phyloP scores from a whole-genome alignment of 495 filamentous ascomycete genomes.

The Friedmanniomyces endolithicus region DNA sequence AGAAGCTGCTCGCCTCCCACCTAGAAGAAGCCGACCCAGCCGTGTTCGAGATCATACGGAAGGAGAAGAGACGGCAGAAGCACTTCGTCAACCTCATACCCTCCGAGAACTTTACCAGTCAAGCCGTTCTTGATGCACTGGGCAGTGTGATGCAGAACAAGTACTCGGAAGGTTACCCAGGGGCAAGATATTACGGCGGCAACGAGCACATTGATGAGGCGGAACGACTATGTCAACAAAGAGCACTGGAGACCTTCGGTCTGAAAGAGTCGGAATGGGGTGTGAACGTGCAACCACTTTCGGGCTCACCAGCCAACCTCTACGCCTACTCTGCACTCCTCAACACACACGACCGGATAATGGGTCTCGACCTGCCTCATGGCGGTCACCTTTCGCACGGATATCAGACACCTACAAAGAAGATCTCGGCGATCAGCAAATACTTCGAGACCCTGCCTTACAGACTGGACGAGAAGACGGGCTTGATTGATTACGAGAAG shows the following conservation, averaged over 20 bases:
- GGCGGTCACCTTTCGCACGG: slow-evolving; percentile 95
- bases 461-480: slow-evolving; percentile 79
- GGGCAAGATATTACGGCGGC: slow-evolving; percentile 91
- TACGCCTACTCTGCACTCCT: slow-evolving; percentile 90
- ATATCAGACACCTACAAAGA: slow-evolving; percentile 95
- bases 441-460: slow-evolving; percentile 98
- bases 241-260: slow-evolving; percentile 77
- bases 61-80: slow-evolving; percentile 92
- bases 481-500: slow-evolving; percentile 92
- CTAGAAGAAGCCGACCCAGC: slow-evolving; percentile 77
- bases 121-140: slow-evolving; percentile 88
- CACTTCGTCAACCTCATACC: slow-evolving; percentile 98
- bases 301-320: slow-evolving; percentile 90
- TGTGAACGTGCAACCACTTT: slow-evolving; percentile 92
- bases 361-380: slow-evolving; percentile 94
- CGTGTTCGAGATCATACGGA: slow-evolving; percentile 77
- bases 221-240: slow-evolving; percentile 76
- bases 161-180: slow-evolving; percentile 97
- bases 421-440: slow-evolving; percentile 95
- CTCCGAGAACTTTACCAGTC: slow-evolving; percentile 97
- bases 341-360: slow-evolving; percentile 83
- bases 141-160: slow-evolving; percentile 99
- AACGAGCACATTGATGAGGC: slow-evolving; percentile 91
- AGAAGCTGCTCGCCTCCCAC: slow-evolving; percentile 65
- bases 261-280: slow-evolving; percentile 83